phyloP scores from a whole-genome alignment of 495 filamentous ascomycete species.

The Penicilliopsis zonata region DNA sequence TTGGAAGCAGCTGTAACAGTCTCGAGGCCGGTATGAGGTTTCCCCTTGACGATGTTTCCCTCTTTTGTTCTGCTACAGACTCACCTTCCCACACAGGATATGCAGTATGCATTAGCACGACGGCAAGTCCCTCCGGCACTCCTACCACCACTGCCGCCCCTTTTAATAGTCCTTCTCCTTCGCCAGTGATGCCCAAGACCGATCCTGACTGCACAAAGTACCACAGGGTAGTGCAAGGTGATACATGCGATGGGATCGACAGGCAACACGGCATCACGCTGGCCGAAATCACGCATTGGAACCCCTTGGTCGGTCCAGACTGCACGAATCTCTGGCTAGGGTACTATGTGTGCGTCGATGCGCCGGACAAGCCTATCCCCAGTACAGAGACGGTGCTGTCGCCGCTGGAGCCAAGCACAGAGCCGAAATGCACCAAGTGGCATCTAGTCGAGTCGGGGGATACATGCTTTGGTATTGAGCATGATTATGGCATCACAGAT shows the following conservation, averaged over 20 bases:
- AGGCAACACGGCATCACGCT: slow-evolving; percentile 4
- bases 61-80: not conserved
- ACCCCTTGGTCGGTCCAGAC: slow-evolving; percentile 6
- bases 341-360: slow-evolving; percentile 8
- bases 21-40: slow-evolving; percentile 1
- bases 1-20: slow-evolving; percentile 3
- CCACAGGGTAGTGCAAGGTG: slow-evolving; percentile 8
- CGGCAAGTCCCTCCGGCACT: slow-evolving; percentile 1
- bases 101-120: slow-evolving; percentile 7
- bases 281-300: slow-evolving; percentile 7
- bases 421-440: slow-evolving; percentile 6
- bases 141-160: slow-evolving; percentile 1
- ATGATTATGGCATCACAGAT: slow-evolving; percentile 4
- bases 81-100: slow-evolving; percentile 4
- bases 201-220: slow-evolving; percentile 4
- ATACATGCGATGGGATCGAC: slow-evolving; percentile 5
- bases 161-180: not conserved
- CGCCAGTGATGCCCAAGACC: not conserved
- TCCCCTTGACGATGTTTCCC: no score
- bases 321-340: slow-evolving; percentile 6
- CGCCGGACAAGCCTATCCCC: slow-evolving; percentile 1
- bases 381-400: slow-evolving; percentile 2
- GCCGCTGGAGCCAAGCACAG: slow-evolving; percentile 5
- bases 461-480: slow-evolving; percentile 2
- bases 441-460: slow-evolving; percentile 6